Conservation (phyloP, 2,329 filamentous ascomycete genomes). For the Epichloe elymi region DNA sequence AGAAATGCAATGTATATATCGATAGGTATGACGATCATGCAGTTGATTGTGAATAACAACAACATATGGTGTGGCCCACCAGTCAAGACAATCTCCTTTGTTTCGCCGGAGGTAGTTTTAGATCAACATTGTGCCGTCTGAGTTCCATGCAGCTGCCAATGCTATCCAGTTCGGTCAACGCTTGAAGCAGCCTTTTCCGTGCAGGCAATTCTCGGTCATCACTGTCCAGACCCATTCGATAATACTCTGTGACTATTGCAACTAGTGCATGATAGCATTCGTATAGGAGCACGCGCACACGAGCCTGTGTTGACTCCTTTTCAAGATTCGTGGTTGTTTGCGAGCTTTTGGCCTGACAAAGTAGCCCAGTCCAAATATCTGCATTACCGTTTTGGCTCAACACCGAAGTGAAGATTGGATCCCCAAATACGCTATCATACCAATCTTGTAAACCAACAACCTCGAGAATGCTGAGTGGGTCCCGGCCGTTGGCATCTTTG, state of each 20-base stretch:
- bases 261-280: conserved; percentile 43
- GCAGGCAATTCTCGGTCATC: conserved; percentile 39
- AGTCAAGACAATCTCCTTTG: conserved; percentile 20
- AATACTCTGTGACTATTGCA: conserved; percentile 41
- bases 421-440: conserved; percentile 46
- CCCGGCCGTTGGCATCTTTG: too few species aligned
- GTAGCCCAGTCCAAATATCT: conserved; percentile 36
- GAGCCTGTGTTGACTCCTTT: conserved; percentile 13
- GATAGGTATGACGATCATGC: background rate
- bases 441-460: conserved; percentile 34
- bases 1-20: background rate
- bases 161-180: conserved; percentile 32
- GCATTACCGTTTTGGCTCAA: conserved; percentile 32
- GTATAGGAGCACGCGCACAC: conserved; percentile 40
- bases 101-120: conserved; percentile 32
- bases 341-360: conserved; percentile 1
- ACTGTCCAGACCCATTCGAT: conserved; percentile 35
- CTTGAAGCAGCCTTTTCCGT: conserved; percentile 34
- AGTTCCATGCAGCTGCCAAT: conserved; percentile 18
- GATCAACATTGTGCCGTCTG: conserved; percentile 22
- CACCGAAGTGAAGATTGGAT: conserved; percentile 38
- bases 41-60: background rate
- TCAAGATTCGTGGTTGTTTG: background rate
- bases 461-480: background rate
- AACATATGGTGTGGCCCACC: background rate